Base-by-base conservation (phyloP, 2,329 filamentous ascomycete species). In the Fusarium sp. region DNA sequence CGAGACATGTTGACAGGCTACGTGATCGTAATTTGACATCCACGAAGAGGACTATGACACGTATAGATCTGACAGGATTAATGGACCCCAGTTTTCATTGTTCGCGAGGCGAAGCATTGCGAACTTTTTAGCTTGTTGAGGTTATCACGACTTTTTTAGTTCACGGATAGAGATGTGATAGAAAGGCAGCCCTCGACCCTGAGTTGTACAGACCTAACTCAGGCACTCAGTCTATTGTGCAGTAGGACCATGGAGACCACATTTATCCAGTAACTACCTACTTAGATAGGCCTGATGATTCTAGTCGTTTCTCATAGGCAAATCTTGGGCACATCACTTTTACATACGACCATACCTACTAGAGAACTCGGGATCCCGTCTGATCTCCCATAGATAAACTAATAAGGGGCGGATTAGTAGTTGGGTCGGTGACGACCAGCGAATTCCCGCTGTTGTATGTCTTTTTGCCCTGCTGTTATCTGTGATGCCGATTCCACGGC, bases 361-460 rank as follows among this genome's bases (percentile, higher is more conserved):
- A 55, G 59, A 56, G 31, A 62, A 45, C 48, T 56, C 59, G 31
- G 49, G 49, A 56, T 62, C 59, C 59, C 59, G 59, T 57, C 59
- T 22, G 49, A 26, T 62, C 49, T 56, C 59, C 59, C 49, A 45
- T 36, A 45, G 48, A 44, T 44, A 62, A 62, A 42, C 49, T 55
- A 35, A 56, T 56, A 56, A 62, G 39, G 59, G 59, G 59, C 39
- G 59, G 31, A 56, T 56, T 62, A 62, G 59, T 62, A 62, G 38
- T 26, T 36, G 58, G 47, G 24, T 35, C 58, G 38, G 47, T 61
- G 58, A 55, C 38, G 38, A 61, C 47, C 58, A 54, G 38, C 28
- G 38, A 56, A 56, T 44, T 39, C 48, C 48, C 31, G 58, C 58
- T 62, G 58, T 44, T 62, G 58, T 62, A 62, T 62, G 48, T 62